Evolutionary conservation across 2,329 filamentous ascomycete species (phyloP), one percentile per base, ranked within the genome.

Genomic region (Calonectria pseudoreteaudii): DNA sequence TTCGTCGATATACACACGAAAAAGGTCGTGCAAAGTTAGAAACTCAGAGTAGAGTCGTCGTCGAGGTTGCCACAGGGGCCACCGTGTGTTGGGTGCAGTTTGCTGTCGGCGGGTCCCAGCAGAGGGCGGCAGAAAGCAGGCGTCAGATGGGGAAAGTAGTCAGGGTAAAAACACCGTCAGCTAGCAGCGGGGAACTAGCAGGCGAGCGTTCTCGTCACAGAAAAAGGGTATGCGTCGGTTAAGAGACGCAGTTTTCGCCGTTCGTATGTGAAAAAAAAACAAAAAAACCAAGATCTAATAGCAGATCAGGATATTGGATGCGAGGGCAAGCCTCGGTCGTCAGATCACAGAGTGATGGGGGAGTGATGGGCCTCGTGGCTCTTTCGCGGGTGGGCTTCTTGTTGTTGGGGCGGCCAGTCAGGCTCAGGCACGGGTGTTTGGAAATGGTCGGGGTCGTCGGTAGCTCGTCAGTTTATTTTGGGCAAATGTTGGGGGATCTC

Each of bases 31-130:
- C 58, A 47, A 13, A 34, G 49, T 26, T 20, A 47, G 74, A 65
- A 77, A 62, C 58, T 71, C 56, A 73, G 68, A 77, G 77, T 75
- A 74, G 56, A 75, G 44, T 82, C 79, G 80, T 83, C 82, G 82
- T 82, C 79, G 79, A 80, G 72, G 81, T 75, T 82, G 81, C 80
- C 81, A 78, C 76, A 76, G 77, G 77, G 81, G 80, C 80, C 74
- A 79, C 81, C 81, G 82, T 70, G 56, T 36, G 70, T 78, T 75
- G 68, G 73, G 74, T 77, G 75, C 77, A 77, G 79, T 76, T 80
- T 76, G 70, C 78, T 76, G 74, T 76, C 77, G 47, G 52, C 49
- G 56, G 65, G 58, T 68, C 77, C 79, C 79, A 75, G 69, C 58
- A 71, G 75, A 78, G 76, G 75, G 67, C 71, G 77, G 74, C 73